A percentile compares a stretch with the other conserved stretches of the same genome.
Conservation (phyloP, 2,329 filamentous ascomycete species). For the Cytospora schulzeri region DNA sequence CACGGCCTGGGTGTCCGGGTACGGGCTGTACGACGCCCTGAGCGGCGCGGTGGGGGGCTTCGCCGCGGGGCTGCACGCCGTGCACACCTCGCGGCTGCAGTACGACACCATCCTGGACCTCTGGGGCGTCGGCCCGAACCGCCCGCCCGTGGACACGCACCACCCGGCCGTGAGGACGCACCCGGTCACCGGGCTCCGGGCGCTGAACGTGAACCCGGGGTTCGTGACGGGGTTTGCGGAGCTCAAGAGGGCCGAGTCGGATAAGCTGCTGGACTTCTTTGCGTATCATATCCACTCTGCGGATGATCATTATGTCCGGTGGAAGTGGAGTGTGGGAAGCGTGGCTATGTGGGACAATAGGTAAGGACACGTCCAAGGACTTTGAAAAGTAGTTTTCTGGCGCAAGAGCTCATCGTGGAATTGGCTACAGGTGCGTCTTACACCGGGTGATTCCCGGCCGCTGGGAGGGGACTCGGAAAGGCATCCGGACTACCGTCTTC, state of each 20-base stretch:
- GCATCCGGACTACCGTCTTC: conserved; percentile 47
- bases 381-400: not conserved
- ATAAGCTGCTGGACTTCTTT: conserved; percentile 50
- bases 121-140: conserved; percentile 44
- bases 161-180: conserved; percentile 53
- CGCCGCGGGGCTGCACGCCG: conserved; percentile 46
- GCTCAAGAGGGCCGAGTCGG: conserved; percentile 51
- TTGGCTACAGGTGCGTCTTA: conserved; percentile 35
- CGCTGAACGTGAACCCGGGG: conserved; percentile 48
- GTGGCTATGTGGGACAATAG: conserved; percentile 56
- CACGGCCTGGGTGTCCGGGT: conserved; percentile 51
- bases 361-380: conserved; percentile 21
- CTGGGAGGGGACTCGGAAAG: conserved; percentile 40
- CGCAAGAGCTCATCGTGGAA: not conserved
- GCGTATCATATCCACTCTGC: conserved; percentile 50
- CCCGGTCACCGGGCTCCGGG: conserved; percentile 50
- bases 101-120: conserved; percentile 51
- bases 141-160: conserved; percentile 49
- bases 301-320: conserved; percentile 52
- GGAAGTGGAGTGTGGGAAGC: conserved; percentile 52
- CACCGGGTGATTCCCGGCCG: conserved; percentile 47
- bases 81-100: conserved; percentile 49
- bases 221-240: conserved; percentile 52
- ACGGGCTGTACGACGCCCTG: conserved; percentile 48
- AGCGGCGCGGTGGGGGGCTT: conserved; percentile 46